phyloP scores from a whole-genome alignment of 2,329 filamentous ascomycete species.

The Bipolaris oryzae region DNA sequence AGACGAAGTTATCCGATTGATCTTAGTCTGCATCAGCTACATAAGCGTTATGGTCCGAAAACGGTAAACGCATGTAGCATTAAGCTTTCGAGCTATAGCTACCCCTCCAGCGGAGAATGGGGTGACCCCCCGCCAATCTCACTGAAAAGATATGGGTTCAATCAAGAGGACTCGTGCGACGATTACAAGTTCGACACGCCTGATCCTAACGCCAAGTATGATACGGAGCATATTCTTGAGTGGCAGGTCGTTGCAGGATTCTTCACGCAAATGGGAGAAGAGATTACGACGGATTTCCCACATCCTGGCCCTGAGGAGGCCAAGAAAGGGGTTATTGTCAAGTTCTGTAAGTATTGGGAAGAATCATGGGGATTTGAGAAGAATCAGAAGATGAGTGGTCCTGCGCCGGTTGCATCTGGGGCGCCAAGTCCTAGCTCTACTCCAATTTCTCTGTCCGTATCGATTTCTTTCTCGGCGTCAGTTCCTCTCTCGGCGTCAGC shows the following conservation, averaged over 20 bases:
- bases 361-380: neutral
- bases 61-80: neutral
- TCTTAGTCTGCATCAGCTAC: neutral
- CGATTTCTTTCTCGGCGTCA: no score
- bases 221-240: neutral
- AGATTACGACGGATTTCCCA: neutral
- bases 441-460: no score
- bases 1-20: no score
- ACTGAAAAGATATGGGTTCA: neutral
- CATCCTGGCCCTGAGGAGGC: neutral
- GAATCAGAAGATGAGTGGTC: neutral
- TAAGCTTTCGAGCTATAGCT: neutral
- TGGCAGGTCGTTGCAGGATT: neutral
- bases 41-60: neutral
- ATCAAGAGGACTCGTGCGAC: neutral
- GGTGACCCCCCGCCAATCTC: neutral
- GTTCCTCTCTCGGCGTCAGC: no score
- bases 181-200: neutral
- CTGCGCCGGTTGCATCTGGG: no score
- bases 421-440: no score
- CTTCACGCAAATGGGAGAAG: neutral
- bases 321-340: neutral
- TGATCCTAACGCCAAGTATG: neutral
- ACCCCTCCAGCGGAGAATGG: neutral
- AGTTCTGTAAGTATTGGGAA: neutral